These are phyloP conservation scores for Phytophthora constricta DNA, from an alignment of 352 stramenopile species.

Conservation along the genomic window DNA sequence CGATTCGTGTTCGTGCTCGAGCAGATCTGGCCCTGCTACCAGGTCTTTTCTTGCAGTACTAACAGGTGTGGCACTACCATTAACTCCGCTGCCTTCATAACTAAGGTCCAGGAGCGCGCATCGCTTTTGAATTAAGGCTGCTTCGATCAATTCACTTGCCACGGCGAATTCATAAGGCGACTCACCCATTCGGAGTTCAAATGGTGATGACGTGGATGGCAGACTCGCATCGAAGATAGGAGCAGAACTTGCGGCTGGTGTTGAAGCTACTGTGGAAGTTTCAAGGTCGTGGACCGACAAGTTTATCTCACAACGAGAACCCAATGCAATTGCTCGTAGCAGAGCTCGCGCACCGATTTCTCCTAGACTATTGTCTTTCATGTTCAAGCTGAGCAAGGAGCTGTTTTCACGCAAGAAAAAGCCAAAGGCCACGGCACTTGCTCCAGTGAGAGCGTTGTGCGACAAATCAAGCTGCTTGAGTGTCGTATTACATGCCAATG, in stretches of 20 bases:
- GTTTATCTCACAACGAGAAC: slow-evolving; percentile 61
- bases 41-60: slow-evolving; percentile 16
- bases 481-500: slow-evolving; percentile 55
- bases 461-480: slow-evolving; percentile 61
- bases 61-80: not conserved
- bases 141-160: slow-evolving; percentile 60
- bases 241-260: slow-evolving; percentile 10
- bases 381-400: slow-evolving; percentile 43
- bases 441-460: slow-evolving; percentile 63
- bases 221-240: slow-evolving; percentile 64
- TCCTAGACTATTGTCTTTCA: slow-evolving; percentile 69
- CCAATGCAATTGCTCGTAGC: slow-evolving; percentile 52
- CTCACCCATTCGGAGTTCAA: slow-evolving; percentile 52
- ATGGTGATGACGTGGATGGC: slow-evolving; percentile 64
- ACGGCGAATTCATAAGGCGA: slow-evolving; percentile 75
- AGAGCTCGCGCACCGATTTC: slow-evolving; percentile 63
- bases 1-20: slow-evolving; percentile 34
- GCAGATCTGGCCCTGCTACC: slow-evolving; percentile 24
- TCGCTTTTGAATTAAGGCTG: slow-evolving; percentile 41
- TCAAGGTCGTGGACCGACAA: slow-evolving; percentile 62
- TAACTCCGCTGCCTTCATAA: slow-evolving; percentile 37
- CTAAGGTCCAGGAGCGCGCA: slow-evolving; percentile 57
- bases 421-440: slow-evolving; percentile 61
- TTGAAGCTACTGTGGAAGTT: slow-evolving; percentile 29
- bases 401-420: slow-evolving; percentile 62